Evolutionary conservation across 2,329 filamentous ascomycete species (phyloP).

Genomic region (Exophiala lecanii-corni): DNA sequence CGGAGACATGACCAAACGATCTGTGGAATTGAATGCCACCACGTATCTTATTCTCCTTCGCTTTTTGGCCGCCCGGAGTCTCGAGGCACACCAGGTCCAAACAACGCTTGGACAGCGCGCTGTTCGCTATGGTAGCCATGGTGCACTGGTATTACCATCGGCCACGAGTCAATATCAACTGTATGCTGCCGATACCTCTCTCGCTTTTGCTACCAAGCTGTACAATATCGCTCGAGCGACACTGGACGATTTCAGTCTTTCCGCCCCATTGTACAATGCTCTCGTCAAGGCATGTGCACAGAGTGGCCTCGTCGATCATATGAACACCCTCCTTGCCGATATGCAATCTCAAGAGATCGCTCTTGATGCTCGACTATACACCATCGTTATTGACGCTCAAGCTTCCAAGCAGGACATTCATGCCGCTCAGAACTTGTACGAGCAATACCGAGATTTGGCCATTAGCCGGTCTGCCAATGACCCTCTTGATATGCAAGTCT

Average conservation of each 20-base stretch:
- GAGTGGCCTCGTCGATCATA: conserved; percentile 74
- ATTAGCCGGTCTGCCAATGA: conserved; percentile 62
- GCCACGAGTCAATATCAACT: conserved; percentile 84
- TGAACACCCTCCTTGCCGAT: conserved; percentile 85
- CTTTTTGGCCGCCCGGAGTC: conserved; percentile 71
- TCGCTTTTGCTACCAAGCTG: conserved; percentile 77
- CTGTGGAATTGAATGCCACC: conserved; percentile 72
- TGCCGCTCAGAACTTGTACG: conserved; percentile 90
- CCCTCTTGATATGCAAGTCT: conserved; percentile 74
- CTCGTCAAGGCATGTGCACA: conserved; percentile 84
- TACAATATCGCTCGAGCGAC: conserved; percentile 71
- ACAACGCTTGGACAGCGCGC: conserved; percentile 73
- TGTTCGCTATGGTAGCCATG: conserved; percentile 78
- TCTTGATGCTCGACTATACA: conserved; percentile 77
- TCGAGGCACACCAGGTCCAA: conserved; percentile 72
- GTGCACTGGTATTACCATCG: conserved; percentile 84
- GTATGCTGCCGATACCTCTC: conserved; percentile 77
- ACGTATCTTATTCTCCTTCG: conserved; percentile 87
- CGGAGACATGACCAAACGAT: conserved; percentile 87
- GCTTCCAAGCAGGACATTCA: conserved; percentile 73
- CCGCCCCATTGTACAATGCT: conserved; percentile 76
- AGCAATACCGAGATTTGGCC: conserved; percentile 87
- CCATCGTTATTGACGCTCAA: conserved; percentile 92
- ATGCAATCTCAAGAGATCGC: conserved; percentile 75
- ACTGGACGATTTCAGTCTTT: conserved; percentile 59